phyloP scores from a whole-genome alignment of 2,329 filamentous ascomycete species.

The Huntiella abstrusa region DNA sequence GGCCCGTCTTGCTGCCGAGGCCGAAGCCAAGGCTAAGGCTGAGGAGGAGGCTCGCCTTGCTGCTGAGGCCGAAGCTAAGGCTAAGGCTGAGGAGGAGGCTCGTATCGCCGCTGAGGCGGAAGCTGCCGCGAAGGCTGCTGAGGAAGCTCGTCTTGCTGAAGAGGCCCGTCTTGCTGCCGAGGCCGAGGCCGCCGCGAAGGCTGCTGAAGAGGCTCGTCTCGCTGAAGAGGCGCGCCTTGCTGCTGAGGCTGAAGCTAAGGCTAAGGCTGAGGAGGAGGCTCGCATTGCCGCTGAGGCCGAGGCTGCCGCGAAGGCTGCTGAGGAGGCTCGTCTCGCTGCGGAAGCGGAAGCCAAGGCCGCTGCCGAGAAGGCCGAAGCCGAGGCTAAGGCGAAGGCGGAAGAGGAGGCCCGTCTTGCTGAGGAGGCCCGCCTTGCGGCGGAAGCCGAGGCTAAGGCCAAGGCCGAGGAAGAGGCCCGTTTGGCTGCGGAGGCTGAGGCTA shows the following conservation, averaged over 20 bases:
- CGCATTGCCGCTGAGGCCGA: constrained; percentile 9
- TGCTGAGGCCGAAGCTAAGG: neutral
- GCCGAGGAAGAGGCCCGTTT: neutral
- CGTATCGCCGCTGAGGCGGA: constrained; percentile 26
- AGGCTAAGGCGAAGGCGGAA: constrained; percentile 2
- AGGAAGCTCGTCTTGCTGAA: constrained; percentile 1
- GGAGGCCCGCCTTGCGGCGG: constrained; percentile 5
- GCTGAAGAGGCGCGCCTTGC: constrained; percentile 6
- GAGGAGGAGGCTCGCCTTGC: constrained; percentile 29
- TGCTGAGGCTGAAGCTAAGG: constrained; percentile 10
- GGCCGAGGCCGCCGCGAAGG: constrained; percentile 11
- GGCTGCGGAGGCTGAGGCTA: constrained; percentile 10
- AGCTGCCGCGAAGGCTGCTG: constrained; percentile 11
- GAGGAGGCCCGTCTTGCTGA: constrained; percentile 1
- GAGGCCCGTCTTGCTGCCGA: constrained; percentile 9
- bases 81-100: constrained; percentile 41
- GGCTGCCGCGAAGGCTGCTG: constrained; percentile 10
- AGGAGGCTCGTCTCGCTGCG: neutral
- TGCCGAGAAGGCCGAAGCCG: neutral
- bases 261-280: constrained; percentile 2
- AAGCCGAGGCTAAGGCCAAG: constrained; percentile 9
- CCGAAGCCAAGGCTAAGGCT: constrained; percentile 25
- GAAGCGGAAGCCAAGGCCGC: too few species aligned
- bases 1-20: constrained; percentile 1
- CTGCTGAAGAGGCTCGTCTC: neutral